A percentile compares a stretch with the other conserved stretches of the same genome.
Evolutionary conservation across 140 eudicot genomes (phyloP).

Genomic region (Stevia rebaudiana): DNA sequence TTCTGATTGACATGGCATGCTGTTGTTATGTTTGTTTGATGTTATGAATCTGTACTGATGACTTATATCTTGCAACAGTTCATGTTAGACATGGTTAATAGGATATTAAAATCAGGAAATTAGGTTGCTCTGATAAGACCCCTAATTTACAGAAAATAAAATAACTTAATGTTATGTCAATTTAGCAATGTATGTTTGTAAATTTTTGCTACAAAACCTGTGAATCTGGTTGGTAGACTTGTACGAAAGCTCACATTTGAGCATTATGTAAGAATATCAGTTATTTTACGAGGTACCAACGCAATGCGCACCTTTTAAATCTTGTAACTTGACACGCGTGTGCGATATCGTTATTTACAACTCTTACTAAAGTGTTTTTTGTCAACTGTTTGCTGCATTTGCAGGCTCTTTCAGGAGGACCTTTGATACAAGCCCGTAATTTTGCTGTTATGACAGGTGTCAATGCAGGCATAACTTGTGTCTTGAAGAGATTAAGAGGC

Average conservation of each 20-base stretch:
- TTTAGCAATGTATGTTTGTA: too few relatives aligned
- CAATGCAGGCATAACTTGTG: conserved; percentile 62
- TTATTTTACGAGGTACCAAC: too few relatives aligned
- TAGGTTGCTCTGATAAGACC: background rate
- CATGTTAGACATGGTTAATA: too few relatives aligned
- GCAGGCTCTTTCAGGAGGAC: conserved; percentile 74
- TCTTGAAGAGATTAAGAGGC: conserved; percentile 62
- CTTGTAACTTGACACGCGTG: background rate
- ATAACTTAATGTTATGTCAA: too few relatives aligned
- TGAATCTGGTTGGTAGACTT: too few relatives aligned
- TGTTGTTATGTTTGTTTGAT: too few relatives aligned
- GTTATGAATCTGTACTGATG: background rate
- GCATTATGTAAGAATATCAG: too few relatives aligned
- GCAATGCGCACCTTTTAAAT: too few relatives aligned
- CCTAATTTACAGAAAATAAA: background rate
- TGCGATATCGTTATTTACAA: background rate
- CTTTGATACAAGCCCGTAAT: conserved; percentile 58
- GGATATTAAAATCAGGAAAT: too few relatives aligned
- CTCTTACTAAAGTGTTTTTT: background rate
- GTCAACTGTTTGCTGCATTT: background rate
- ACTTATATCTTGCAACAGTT: too few relatives aligned
- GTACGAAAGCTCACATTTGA: background rate
- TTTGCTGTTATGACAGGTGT: conserved; percentile 79
- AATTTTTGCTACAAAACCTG: too few relatives aligned
- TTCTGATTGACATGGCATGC: too few relatives aligned